Evolutionary conservation across 306 rosid genomes (phyloP).

Genomic region (Bauhinia variegata): DNA sequence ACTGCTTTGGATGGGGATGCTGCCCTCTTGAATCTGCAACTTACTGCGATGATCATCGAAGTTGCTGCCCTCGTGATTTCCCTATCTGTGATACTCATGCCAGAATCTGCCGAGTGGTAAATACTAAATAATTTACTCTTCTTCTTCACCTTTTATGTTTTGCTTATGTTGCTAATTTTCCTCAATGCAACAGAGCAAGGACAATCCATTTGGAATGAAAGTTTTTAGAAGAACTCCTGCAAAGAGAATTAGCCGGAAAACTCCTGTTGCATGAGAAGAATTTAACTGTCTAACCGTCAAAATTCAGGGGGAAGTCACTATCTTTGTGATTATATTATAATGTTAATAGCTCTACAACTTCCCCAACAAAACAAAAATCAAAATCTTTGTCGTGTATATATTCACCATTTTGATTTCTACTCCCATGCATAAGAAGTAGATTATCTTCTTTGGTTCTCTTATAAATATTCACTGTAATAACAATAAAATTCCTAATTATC

Average conservation of each 20-base stretch:
- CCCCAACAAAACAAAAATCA: too few relatives aligned
- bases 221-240: slow-evolving; percentile 65
- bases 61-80: slow-evolving; percentile 83
- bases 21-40: slow-evolving; percentile 85
- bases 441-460: too few relatives aligned
- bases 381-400: too few relatives aligned
- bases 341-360: too few relatives aligned
- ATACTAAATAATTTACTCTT: neutral
- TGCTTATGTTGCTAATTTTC: neutral
- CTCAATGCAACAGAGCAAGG: slow-evolving; percentile 55
- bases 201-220: slow-evolving; percentile 56
- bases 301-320: too few relatives aligned
- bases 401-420: too few relatives aligned
- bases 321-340: too few relatives aligned
- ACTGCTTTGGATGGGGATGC: slow-evolving; percentile 94
- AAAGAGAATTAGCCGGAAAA: slow-evolving; percentile 31
- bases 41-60: slow-evolving; percentile 72
- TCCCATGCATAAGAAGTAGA: too few relatives aligned
- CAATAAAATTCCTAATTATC: too few relatives aligned
- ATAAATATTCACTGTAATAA: too few relatives aligned
- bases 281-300: too few relatives aligned
- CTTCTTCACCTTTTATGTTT: too few relatives aligned
- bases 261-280: slow-evolving; percentile 11
- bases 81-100: slow-evolving; percentile 69
- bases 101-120: slow-evolving; percentile 74